These are phyloP conservation scores for Paramecium tetraurelia DNA, from an alignment of 73 alveolate species.

Conservation along the genomic window DNA sequence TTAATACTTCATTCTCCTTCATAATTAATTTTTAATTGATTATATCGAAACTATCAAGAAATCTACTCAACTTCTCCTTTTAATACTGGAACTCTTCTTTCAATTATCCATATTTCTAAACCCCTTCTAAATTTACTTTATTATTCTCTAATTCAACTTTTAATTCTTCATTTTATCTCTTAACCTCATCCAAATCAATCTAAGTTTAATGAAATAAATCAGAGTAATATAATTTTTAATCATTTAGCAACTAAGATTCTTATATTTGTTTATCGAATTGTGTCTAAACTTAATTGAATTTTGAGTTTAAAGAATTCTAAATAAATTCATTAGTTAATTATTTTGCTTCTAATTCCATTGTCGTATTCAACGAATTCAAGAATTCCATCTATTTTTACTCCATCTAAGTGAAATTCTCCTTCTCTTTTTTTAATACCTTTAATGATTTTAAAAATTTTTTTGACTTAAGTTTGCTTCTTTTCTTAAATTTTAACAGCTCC, in stretches of 20 bases:
- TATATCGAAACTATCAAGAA: background rate
- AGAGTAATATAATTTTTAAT: background rate
- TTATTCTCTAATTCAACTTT: background rate
- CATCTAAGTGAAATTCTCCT: background rate
- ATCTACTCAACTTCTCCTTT: background rate
- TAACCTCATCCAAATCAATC: background rate
- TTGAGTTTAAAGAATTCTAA: background rate
- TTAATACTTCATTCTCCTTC: conserved; percentile 26
- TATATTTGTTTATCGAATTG: background rate
- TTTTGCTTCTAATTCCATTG: background rate
- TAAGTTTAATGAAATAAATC: background rate
- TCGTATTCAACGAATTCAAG: background rate
- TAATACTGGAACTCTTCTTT: background rate
- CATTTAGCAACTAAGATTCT: background rate
- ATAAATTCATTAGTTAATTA: background rate
- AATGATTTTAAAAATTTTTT: background rate
- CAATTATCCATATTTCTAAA: background rate
- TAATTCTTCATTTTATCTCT: background rate
- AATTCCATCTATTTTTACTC: background rate
- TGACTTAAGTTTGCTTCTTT: background rate
- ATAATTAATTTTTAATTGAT: background rate
- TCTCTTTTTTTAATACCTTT: background rate
- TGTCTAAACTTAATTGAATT: background rate
- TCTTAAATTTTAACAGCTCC: background rate
- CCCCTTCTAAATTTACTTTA: background rate